Evolutionary conservation across 306 rosid genomes (phyloP), one percentile per base, ranked within the genome.

Genomic region (Clitoria ternatea): DNA sequence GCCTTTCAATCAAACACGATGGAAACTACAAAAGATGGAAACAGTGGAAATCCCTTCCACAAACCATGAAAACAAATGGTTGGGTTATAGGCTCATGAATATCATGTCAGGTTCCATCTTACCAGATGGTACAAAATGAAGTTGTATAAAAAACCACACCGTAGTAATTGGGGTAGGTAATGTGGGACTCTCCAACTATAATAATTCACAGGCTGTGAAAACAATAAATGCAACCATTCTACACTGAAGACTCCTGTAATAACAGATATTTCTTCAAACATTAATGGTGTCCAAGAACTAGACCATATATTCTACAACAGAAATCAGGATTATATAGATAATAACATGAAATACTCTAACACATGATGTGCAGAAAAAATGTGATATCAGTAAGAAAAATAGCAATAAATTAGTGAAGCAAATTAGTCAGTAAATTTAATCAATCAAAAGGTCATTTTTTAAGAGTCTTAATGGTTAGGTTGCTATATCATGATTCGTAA

Each of bases 401-500:
- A 20, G 30, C 8, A 5, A 20, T 19, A 65, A 50, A 60, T 23
- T 20, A 29, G 18, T 7, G 23, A 19, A 6, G 1, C 18, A 59
- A 30, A 45, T 13, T 26, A 45, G 77, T 13, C 37, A 1, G 54
- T 22, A 54, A 69, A 45, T 47, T 60, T 29, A 26, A 37, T 27
- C n/a, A 59, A 52, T 26, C 61, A 17, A 70, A 32, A 39, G 13
- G 17, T 22, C 43, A 17, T 42, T 6, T 19, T 12, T 56, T 45
- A 55, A 56, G 73, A 29, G 55, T 36, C 49, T 43, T 63, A 27
- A 22, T 2, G 35, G 70, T 44, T n/a, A n/a, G 22, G 60, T 55
- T 50, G 55, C 40, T 45, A 47, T n/a, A n/a, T n/a, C n/a, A n/a
- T n/a, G n/a, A n/a, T n/a, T 62, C 39, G 53, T 69, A 15, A 60